Base-by-base conservation (phyloP, 495 filamentous ascomycete genomes). In the Tuber microsphaerosporum region DNA sequence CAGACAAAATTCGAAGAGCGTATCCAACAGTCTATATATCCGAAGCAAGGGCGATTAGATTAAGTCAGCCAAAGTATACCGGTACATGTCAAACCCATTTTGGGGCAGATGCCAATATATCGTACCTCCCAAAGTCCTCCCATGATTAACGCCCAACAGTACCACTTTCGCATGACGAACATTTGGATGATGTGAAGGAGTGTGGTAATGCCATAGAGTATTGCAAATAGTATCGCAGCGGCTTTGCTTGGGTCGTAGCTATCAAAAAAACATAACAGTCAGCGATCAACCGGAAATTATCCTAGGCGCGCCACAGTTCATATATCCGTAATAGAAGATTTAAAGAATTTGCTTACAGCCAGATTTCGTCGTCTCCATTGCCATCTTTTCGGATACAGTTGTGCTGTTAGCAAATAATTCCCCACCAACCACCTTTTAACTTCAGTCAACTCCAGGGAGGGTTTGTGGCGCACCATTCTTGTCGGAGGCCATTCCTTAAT, bases 91-190 rank as follows among this genome's bases (percentile, higher is more conserved):
- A 74, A 68, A 31, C 22, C 17, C 73, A 31, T 70, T 51, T n/a
- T 16, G 37, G 19, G 56, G 6, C 31, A 74, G 39, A 46, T 19
- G 26, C 45, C 12, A 14, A 4, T 16, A 69, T 70, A 45, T n/a
- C 51, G 14, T 5, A 76, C 83, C 46, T 81, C 86, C 86, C 84
- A 61, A 17, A 83, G 43, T 6, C 84, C 83, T 4, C 86, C 86
- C n/a, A 87, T 75, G 2, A 85, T 51, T 16, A 88, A 81, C 5
- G 85, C 82, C 6, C 82, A 84, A 69, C 88, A 84, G 75, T 85
- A 88, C 84, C 84, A 87, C 2, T 82, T 81, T 31, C 84, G 80
- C 20, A 81, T 82, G 34, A 81, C 81, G 72, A 83, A 71, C 9
- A 87, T 75, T 61, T 87, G 87, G 73, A 82, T 85, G 45, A 83